Evolutionary conservation across 2,329 filamentous ascomycete genomes (phyloP), one percentile per base, ranked within the genome.

Genomic region (Fusarium graminum): DNA sequence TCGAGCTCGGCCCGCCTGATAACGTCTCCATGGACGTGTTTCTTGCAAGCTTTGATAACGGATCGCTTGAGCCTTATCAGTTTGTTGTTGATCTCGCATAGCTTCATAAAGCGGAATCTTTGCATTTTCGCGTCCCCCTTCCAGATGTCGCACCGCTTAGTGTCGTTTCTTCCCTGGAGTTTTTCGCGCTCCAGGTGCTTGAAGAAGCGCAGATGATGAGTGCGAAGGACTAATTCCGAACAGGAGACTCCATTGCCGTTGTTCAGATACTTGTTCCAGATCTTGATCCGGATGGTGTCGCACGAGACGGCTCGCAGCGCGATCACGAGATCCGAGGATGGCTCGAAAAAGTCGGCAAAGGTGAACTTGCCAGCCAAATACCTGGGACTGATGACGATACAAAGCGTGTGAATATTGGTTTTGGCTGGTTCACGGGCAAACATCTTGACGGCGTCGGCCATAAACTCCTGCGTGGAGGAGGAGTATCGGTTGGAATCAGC

Each of bases 401-500:
- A 79, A 25, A 86, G 68, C 2, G 77, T 82, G 55, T 80, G 75
- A 4, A 85, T 71, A 44, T 74, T 74, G 17, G 69, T 54, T 45
- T 53, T 58, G 2, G 61, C 59, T 2, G 42, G 36, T 16, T 51
- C n/a, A 12, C 43, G 44, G 10, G 66, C 69, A 64, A 83, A 83
- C 46, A 76, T 70, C 28, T 69, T 55, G 32, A 83, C 74, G 9
- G 80, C 80, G 4, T 68, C 53, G 2, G 74, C 74, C 73, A 83
- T 77, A 49, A 69, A 68, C 2, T 59, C 34, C 50, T 69, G 72
- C 0, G 74, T 75, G 5, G 62, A 44, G 4, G 38, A n/a, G 0
- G 59, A 55, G 47, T 66, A 73, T 7, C 82, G 79, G 59, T 80
- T 82, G 9, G 72, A 65, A 50, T 84, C 80, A 1, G 84, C 77